Percentiles rank a stretch among this genome's conserved stretches.
phyloP scores from a whole-genome alignment of 345 rosid genomes.

The Corchorus olitorius region DNA sequence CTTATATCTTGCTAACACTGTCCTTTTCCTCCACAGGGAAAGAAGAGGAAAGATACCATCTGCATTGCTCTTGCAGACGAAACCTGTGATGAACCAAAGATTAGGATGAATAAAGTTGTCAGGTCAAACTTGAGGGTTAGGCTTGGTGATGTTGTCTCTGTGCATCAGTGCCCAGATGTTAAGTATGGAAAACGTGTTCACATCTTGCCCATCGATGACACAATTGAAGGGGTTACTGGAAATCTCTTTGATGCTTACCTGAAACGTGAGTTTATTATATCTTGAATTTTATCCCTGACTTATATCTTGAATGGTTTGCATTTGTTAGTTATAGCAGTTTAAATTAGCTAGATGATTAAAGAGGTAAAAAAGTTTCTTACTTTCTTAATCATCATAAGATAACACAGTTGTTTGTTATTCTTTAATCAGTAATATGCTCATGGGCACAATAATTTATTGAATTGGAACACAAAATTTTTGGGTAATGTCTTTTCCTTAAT shows the following conservation, averaged over 20 bases:
- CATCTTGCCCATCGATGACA: slow-evolving; percentile 88
- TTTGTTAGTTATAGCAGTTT: not conserved
- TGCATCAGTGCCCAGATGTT: slow-evolving; percentile 90
- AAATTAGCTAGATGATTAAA: not conserved
- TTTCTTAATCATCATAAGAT: not conserved
- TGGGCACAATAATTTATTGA: not conserved
- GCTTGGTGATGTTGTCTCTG: slow-evolving; percentile 86
- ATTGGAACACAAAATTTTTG: not conserved
- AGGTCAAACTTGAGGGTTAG: slow-evolving; percentile 91
- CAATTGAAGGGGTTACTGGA: slow-evolving; percentile 90
- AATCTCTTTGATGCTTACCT: slow-evolving; percentile 92
- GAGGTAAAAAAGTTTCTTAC: not conserved
- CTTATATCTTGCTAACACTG: not conserved
- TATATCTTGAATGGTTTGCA: not conserved
- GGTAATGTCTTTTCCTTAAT: no score
- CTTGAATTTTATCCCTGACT: not conserved
- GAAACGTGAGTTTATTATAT: slow-evolving; percentile 60
- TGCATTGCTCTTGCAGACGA: slow-evolving; percentile 91
- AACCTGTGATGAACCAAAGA: slow-evolving; percentile 79
- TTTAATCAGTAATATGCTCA: not conserved
- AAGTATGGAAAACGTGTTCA: slow-evolving; percentile 95
- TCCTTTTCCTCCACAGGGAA: slow-evolving; percentile 49
- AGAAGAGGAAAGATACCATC: slow-evolving; percentile 80
- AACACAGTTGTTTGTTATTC: not conserved
- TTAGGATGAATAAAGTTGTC: slow-evolving; percentile 88